Base-by-base conservation (phyloP, 495 filamentous ascomycete genomes). In the Penicillium alfredii region DNA sequence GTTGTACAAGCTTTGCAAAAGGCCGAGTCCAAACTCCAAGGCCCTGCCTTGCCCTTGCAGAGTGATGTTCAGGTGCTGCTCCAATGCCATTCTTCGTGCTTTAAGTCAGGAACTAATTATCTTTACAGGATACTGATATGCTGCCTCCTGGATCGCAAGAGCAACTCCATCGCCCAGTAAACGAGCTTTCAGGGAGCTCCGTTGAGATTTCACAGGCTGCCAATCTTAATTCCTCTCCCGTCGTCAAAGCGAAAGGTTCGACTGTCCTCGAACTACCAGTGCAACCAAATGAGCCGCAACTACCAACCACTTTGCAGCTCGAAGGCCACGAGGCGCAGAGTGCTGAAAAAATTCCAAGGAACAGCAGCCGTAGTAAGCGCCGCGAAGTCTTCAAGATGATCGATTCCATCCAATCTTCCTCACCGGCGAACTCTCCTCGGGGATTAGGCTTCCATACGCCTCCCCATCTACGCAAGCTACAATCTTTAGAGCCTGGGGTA, bases 351-450 rank as follows among this genome's bases (percentile, higher is more conserved):
- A 12, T 30, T 14, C 11, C 45, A 4, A 23, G 23, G 2, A 29
- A 30, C 6, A 35, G 44, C 29, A 78, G 82, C 0, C 42, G 52
- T 61, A 77, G 26, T 77, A 92, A 58, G 30, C 66, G 63, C 21
- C 58, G 53, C 4, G 79, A 82, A 37, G 71, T 77, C 10, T 77
- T 74, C n/a, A 71, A 67, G 6, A 69, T 93, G 49, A 89, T 90
- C 47, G 72, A 84, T 7, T 75, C 80, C 13, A 67, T 93, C 23
- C 62, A 69, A 5, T 82, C 82, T 1, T 82, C 74, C 26, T 71
- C 82, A 6, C 63, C 45, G 9, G 47, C 42, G 19, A 53, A 51
- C 22, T 59, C 55, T 6, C 55, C 57, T 19, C 51, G 36, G 30
- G 50, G 60, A 32, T 31, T 52, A 14, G 57, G 48, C 9, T 66